These are phyloP conservation scores for Lactifluus piperatus DNA, from an alignment of 768 basidiomycete genomes.

Conservation along the genomic window DNA sequence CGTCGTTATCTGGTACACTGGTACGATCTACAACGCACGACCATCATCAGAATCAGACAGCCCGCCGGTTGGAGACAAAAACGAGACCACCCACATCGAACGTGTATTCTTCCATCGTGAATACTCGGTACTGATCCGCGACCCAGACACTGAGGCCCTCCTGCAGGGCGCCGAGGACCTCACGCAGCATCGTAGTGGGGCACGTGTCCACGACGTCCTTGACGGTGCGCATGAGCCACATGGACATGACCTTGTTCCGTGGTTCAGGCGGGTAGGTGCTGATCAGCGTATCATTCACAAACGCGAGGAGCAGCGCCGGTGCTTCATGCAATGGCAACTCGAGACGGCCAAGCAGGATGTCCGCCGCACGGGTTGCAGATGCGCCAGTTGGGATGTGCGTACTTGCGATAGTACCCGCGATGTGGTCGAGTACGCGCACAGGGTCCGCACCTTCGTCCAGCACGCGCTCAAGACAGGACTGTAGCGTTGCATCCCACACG, in stretches of 20 bases:
- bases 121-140: constrained; percentile 44
- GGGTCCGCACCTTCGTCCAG: constrained; percentile 53
- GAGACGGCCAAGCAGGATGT: constrained; percentile 49
- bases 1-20: constrained; percentile 54
- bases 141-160: constrained; percentile 57
- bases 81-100: constrained; percentile 41
- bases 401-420: constrained; percentile 40
- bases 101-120: constrained; percentile 45
- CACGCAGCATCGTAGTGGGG: constrained; percentile 38
- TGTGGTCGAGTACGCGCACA: constrained; percentile 42
- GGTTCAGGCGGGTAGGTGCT: constrained; percentile 60
- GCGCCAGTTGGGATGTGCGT: constrained; percentile 32
- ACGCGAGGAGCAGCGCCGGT: constrained; percentile 43
- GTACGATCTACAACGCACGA: constrained; percentile 45
- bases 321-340: constrained; percentile 48
- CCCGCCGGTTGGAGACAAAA: neutral
- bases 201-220: constrained; percentile 46
- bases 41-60: neutral
- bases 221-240: constrained; percentile 57
- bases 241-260: constrained; percentile 41
- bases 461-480: constrained; percentile 42
- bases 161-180: constrained; percentile 40
- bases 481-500: constrained; percentile 53
- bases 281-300: constrained; percentile 50
- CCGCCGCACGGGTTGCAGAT: constrained; percentile 47